Conservation (phyloP, 805 yeast species). For the Saturnispora saitoi region DNA sequence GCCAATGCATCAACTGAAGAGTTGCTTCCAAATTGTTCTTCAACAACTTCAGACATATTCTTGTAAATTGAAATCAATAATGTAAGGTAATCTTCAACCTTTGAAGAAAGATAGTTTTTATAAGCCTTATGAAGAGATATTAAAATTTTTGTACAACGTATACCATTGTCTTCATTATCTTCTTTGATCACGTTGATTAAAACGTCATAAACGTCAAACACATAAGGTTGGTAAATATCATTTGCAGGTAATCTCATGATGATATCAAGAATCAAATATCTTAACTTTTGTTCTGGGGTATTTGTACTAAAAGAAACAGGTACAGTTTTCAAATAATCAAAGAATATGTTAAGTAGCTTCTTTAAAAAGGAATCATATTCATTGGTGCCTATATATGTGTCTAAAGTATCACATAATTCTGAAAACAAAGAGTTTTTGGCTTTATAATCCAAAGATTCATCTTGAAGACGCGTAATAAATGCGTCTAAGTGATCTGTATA, state of each 20-base stretch:
- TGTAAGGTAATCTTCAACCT: constrained; percentile 72
- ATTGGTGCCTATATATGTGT: constrained; percentile 68
- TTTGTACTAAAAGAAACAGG: constrained; percentile 63
- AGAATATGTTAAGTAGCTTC: constrained; percentile 60
- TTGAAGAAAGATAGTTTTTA: constrained; percentile 55
- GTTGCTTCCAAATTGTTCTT: constrained; percentile 48
- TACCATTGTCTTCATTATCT: constrained; percentile 96
- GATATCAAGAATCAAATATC: constrained; percentile 70
- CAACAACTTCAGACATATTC: constrained; percentile 69
- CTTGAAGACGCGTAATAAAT: constrained; percentile 53
- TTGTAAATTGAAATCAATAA: constrained; percentile 69
- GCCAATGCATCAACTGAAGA: constrained; percentile 1
- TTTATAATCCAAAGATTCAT: constrained; percentile 47
- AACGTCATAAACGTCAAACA: constrained; percentile 48
- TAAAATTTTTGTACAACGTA: constrained; percentile 77
- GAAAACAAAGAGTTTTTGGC: constrained; percentile 61
- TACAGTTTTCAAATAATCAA: constrained; percentile 51
- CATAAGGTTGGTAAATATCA: constrained; percentile 68
- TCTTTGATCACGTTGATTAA: constrained; percentile 51
- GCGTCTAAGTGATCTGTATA: constrained; percentile 54
- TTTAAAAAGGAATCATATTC: constrained; percentile 75
- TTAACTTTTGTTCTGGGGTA: constrained; percentile 67
- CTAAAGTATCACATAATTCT: constrained; percentile 81
- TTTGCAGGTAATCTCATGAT: constrained; percentile 76
- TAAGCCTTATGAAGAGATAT: constrained; percentile 82